Evolutionary conservation across 1,284 basidiomycete species (phyloP).

Genomic region (Moesziomyces parantarcticus): DNA sequence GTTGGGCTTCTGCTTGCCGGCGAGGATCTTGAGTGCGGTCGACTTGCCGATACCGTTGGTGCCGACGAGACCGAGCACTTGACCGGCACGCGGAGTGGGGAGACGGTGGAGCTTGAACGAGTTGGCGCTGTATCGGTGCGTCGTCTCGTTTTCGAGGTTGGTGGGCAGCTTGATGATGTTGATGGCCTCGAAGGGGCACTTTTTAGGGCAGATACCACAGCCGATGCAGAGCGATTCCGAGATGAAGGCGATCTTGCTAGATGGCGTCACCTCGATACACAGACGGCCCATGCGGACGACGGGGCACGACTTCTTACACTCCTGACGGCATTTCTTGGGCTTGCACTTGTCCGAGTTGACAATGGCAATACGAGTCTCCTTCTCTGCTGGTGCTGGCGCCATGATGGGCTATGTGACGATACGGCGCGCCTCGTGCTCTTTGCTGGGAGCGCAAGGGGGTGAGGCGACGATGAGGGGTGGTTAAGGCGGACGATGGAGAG

Average conservation of each 20-base stretch:
- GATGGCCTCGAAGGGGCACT: constrained; percentile 68
- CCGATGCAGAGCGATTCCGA: constrained; percentile 67
- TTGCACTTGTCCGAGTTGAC: constrained; percentile 68
- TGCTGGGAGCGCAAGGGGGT: constrained; percentile 4
- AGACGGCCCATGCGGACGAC: constrained; percentile 67
- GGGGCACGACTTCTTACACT: constrained; percentile 67
- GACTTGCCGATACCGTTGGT: constrained; percentile 68
- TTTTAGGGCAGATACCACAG: constrained; percentile 68
- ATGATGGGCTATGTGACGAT: constrained; percentile 17
- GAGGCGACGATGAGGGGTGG: not conserved
- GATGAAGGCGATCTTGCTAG: constrained; percentile 66
- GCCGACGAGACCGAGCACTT: constrained; percentile 67
- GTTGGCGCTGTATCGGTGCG: constrained; percentile 68
- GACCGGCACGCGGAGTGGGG: constrained; percentile 64
- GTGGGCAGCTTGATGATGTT: constrained; percentile 68
- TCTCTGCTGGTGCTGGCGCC: constrained; percentile 52
- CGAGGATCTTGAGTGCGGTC: constrained; percentile 67
- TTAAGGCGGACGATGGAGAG: not conserved
- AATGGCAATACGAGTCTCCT: constrained; percentile 67
- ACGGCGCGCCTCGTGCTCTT: constrained; percentile 20
- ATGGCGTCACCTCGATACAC: constrained; percentile 63
- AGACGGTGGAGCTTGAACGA: constrained; percentile 67
- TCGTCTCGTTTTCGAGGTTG: constrained; percentile 66
- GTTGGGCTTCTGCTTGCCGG: constrained; percentile 68
- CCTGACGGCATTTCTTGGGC: constrained; percentile 67